Evolutionary conservation across 2,329 filamentous ascomycete genomes (phyloP).

Genomic region (Mollisiaceae sp.): DNA sequence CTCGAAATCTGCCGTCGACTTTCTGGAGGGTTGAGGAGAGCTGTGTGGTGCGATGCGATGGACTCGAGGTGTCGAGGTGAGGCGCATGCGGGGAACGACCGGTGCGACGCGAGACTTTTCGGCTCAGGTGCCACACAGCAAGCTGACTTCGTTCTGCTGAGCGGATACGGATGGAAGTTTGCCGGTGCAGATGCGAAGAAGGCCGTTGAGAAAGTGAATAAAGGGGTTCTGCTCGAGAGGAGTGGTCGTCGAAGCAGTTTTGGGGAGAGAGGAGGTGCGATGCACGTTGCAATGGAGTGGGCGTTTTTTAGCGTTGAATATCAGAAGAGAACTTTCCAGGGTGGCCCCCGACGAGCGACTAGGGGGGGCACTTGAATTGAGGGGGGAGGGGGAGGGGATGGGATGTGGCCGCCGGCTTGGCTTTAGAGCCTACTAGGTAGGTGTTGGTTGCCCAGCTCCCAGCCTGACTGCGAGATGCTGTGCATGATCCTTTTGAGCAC

Average conservation of each 20-base stretch:
- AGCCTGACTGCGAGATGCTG: background rate
- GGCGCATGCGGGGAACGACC: slow-evolving; percentile 30
- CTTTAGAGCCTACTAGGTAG: background rate
- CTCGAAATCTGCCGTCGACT: slow-evolving; percentile 22
- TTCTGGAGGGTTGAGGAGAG: background rate
- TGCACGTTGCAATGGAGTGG: slow-evolving; percentile 11
- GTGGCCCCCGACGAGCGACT: background rate
- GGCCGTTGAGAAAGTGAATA: background rate
- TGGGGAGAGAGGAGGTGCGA: slow-evolving; percentile 10
- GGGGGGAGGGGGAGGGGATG: too few species aligned
- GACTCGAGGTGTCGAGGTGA: slow-evolving; percentile 19
- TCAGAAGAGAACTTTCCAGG: background rate
- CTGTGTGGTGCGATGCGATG: slow-evolving; percentile 9
- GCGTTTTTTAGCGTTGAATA: background rate
- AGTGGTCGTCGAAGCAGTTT: slow-evolving; percentile 7
- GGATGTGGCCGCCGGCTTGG: slow-evolving; percentile 1
- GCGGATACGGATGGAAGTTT: slow-evolving; percentile 3
- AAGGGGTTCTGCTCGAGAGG: slow-evolving; percentile 11
- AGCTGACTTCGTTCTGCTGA: slow-evolving; percentile 10
- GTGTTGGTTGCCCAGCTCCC: background rate
- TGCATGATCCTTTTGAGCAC: slow-evolving; percentile 10
- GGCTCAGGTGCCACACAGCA: slow-evolving; percentile 12
- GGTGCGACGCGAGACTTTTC: slow-evolving; percentile 24
- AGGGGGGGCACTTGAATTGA: slow-evolving; percentile 10
- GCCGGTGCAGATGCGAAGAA: background rate